phyloP scores from a whole-genome alignment of 345 rosid genomes.

The Kernera saxatilis region DNA sequence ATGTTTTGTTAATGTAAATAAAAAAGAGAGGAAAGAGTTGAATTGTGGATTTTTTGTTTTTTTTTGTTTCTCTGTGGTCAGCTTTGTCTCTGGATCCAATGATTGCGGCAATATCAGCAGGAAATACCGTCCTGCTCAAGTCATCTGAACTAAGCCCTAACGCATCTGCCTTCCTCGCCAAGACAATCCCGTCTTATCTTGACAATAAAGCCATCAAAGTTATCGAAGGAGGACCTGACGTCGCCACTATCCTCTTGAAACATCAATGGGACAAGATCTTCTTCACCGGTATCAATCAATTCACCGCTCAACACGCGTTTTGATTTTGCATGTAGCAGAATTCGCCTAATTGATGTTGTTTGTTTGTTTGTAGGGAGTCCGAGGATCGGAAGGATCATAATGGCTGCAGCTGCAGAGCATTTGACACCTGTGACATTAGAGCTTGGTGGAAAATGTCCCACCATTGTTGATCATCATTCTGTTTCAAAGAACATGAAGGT shows the following conservation, averaged over 20 bases:
- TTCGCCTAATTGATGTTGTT: not conserved
- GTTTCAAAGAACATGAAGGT: slow-evolving; percentile 52
- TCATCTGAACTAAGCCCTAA: slow-evolving; percentile 69
- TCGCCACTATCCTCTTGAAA: slow-evolving; percentile 46
- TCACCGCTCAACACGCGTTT: not conserved
- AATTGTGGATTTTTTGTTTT: not conserved
- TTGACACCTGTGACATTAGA: slow-evolving; percentile 85
- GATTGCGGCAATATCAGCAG: slow-evolving; percentile 91
- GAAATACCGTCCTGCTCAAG: slow-evolving; percentile 69
- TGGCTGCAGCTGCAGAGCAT: slow-evolving; percentile 80
- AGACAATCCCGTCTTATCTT: slow-evolving; percentile 55
- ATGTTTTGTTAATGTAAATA: not conserved
- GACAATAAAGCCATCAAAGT: slow-evolving; percentile 69
- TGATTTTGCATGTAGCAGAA: not conserved
- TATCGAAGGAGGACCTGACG: slow-evolving; percentile 58
- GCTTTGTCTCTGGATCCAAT: slow-evolving; percentile 74
- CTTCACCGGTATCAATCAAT: slow-evolving; percentile 51
- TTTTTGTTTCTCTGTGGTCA: slow-evolving; percentile 32
- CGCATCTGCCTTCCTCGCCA: slow-evolving; percentile 50
- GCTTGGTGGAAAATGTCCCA: slow-evolving; percentile 88
- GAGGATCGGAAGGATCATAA: slow-evolving; percentile 52
- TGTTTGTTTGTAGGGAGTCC: slow-evolving; percentile 54
- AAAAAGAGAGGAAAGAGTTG: too few species aligned
- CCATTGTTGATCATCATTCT: slow-evolving; percentile 48
- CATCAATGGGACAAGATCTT: slow-evolving; percentile 91